Evolutionary conservation across 176 grass and related monocot genomes (phyloP), one percentile per base, ranked within the genome.

Genomic region (Zoysia pacifica): DNA sequence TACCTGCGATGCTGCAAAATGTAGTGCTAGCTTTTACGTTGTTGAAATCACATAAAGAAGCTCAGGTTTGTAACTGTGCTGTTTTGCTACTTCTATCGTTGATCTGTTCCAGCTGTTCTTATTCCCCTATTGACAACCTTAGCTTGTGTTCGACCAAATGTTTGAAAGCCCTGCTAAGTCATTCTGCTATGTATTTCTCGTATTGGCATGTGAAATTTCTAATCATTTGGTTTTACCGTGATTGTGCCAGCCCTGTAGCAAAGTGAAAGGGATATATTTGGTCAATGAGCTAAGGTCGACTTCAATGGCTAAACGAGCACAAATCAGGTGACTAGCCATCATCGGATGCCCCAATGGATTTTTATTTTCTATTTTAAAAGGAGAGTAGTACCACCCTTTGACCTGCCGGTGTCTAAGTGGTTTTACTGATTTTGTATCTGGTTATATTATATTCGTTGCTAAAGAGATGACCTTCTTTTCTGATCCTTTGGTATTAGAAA

Each of bases 11-110:
- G 82, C 87, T 87, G 5, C 84, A 65, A 44, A 85, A 91, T 72
- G 94, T 97, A 5, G 38, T 80, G 5, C 87, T 90, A 49, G 90
- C 94, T 61, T 97, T 97, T 78, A 86, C 87, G 46, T 79, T 97
- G 81, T 69, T 97, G 51, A 93, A 90, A 74, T 85, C 82, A 81
- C 92, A 81, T 62, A 48, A 85, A 2, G 87, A 94, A 54, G 91
- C 90, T 65, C 94, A 94, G 90, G 94, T 97, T 40, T 46, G 40
- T 82, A 68, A 28, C 28, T 28, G 28, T 28, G 28, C 53, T 47
- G 10, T 52, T 79, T 69, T 19, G 5, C 69, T 20, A 12, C 5
- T 76, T 41, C 59, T 84, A 47, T 42, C 28, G 9, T 60, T 43
- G 3, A 51, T 86, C 35, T 4, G 5, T 11, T 74, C 68, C 8